These are phyloP conservation scores for Phytophthora gonapodyides DNA, from an alignment of 352 stramenopile genomes.

Conservation along the genomic window DNA sequence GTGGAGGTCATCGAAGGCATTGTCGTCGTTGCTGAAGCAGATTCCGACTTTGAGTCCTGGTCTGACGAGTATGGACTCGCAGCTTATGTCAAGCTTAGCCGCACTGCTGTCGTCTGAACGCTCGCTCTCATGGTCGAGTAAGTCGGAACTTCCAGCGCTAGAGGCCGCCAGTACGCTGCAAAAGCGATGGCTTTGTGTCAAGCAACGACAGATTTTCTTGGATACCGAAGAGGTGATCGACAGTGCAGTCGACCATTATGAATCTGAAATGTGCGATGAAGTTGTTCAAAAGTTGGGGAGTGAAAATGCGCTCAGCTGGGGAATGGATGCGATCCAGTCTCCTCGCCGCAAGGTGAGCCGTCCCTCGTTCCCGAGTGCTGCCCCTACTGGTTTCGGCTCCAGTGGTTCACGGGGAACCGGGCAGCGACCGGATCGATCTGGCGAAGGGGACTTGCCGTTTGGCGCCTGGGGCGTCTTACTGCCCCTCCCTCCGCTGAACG, in stretches of 20 bases:
- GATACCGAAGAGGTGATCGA: slow-evolving; percentile 77
- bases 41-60: slow-evolving; percentile 46
- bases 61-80: slow-evolving; percentile 57
- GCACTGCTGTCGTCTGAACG: slow-evolving; percentile 64
- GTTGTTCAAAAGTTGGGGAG: slow-evolving; percentile 72
- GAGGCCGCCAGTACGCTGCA: slow-evolving; percentile 48
- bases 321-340: slow-evolving; percentile 82
- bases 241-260: slow-evolving; percentile 66
- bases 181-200: slow-evolving; percentile 69
- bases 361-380: slow-evolving; percentile 18
- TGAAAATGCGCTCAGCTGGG: slow-evolving; percentile 84
- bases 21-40: slow-evolving; percentile 75
- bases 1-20: slow-evolving; percentile 78
- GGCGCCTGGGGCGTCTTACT: slow-evolving; percentile 75
- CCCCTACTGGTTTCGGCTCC: slow-evolving; percentile 8
- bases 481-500: slow-evolving; percentile 72
- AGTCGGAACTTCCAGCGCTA: slow-evolving; percentile 11
- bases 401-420: slow-evolving; percentile 12
- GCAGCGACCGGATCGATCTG: slow-evolving; percentile 15
- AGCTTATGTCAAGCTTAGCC: slow-evolving; percentile 67
- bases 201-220: slow-evolving; percentile 72
- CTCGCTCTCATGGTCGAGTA: slow-evolving; percentile 35
- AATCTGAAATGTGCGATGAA: slow-evolving; percentile 58
- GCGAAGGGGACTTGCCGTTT: slow-evolving; percentile 51
- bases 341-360: slow-evolving; percentile 54